Evolutionary conservation across 1,284 basidiomycete species (phyloP), one percentile per base, ranked within the genome.

Genomic region (Hypsizygus ulmarius): DNA sequence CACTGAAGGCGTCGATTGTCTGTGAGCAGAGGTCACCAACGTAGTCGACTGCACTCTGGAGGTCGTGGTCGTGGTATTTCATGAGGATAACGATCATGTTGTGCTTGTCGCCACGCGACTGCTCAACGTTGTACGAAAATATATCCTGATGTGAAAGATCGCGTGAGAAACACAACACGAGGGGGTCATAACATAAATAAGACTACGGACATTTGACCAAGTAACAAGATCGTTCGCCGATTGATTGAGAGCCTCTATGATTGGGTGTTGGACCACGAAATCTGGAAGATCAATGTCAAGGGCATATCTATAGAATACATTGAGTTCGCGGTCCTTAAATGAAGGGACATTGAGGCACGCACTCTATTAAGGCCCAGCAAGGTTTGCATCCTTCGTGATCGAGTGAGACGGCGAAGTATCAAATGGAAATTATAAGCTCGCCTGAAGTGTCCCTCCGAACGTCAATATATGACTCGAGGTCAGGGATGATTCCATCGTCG

Each of bases 41-140:
- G 51, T 72, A 73, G 56, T 81, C 71, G 8, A 83, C 61, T 1
- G 81, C 79, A 12, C 67, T 63, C 50, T 82, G 77, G 3, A 83
- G 62, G 28, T 64, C 64, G 43, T 74, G 64, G 1, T 70, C 72
- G 43, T 76, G 70, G 51, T 78, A 66, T 27, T 68, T 64, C 78
- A 79, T 83, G 48, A 81, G 67, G 39, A 83, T 74, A 4, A 71
- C 68, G 39, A 83, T 71, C 72, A 83, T 78, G 58, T 83, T 83
- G 59, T 82, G 75, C 5, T 72, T 75, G 49, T 81, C 78, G 10
- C 69, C 71, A 14, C 73, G 72, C 6, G 77, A 73, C 62, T 82
- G 81, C 56, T 82, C 81, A 43, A 77, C 75, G 45, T 82, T 81
- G 61, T 79, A 82, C 0, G 81, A 82, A 56, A 77, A 81, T 25